phyloP scores from a whole-genome alignment of 2,329 filamentous ascomycete species.

The Epichloe bromicola region DNA sequence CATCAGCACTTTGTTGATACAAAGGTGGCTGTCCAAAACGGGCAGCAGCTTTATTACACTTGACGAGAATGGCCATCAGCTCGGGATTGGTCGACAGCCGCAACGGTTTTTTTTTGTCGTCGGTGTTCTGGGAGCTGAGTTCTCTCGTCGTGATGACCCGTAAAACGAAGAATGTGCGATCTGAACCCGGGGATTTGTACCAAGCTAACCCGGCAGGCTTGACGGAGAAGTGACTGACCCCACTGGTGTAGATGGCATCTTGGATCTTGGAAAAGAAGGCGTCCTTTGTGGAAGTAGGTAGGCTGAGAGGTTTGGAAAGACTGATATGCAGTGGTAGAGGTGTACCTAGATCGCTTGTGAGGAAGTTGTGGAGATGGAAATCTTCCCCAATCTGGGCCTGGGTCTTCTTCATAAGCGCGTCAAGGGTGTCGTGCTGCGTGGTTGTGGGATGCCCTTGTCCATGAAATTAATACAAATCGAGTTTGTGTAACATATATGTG shows the following conservation, averaged over 20 bases:
- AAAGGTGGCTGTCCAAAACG: slow-evolving; percentile 55
- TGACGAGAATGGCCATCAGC: slow-evolving; percentile 47
- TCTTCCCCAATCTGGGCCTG: slow-evolving; percentile 18
- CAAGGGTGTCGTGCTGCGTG: slow-evolving; percentile 34
- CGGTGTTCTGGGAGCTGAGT: slow-evolving; percentile 12
- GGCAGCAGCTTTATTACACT: slow-evolving; percentile 52
- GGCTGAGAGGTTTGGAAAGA: slow-evolving; percentile 67
- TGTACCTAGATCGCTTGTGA: slow-evolving; percentile 65
- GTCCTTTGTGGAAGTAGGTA: slow-evolving; percentile 61
- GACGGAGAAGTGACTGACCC: slow-evolving; percentile 25
- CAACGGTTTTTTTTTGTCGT: background rate
- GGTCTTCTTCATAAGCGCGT: slow-evolving; percentile 26
- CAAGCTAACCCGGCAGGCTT: slow-evolving; percentile 28
- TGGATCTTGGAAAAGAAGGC: slow-evolving; percentile 48
- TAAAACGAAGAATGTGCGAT: slow-evolving; percentile 78
- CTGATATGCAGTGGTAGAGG: slow-evolving; percentile 81
- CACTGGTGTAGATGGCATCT: slow-evolving; percentile 21
- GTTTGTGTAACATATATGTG: too few relatives aligned
- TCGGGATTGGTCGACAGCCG: slow-evolving; percentile 28
- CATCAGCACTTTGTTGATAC: slow-evolving; percentile 35
- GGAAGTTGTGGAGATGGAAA: slow-evolving; percentile 48
- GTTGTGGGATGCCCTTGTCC: slow-evolving; percentile 39
- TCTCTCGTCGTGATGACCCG: slow-evolving; percentile 32
- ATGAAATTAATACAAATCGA: background rate
- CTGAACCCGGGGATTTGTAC: slow-evolving; percentile 40